Base-by-base conservation (phyloP, 257 asterid genomes). In the Primulina tabacum region DNA sequence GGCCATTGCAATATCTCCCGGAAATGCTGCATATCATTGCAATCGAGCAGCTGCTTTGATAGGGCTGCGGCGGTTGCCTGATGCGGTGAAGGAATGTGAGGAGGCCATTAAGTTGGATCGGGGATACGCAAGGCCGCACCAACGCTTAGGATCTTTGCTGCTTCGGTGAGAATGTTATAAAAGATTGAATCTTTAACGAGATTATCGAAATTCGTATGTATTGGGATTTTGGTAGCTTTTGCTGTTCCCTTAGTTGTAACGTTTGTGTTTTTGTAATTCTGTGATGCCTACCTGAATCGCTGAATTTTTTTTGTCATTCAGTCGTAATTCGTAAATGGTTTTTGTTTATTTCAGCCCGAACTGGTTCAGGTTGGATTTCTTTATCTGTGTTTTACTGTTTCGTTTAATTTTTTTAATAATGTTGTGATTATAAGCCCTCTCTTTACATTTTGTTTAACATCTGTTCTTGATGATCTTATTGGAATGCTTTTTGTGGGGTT, bases 81-180 rank as follows among this genome's bases (percentile, higher is more conserved):
- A 90, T 72, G 97, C 98, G 2, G 83, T 82, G 64, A 77, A 73
- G 78, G 99, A 90, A 74, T 93, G 92, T 65, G 96, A 86, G 67
- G 95, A 87, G 80, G 97, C 99, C 8, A 79, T 93, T 76, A 78
- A 81, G 80, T 78, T 90, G 91, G 96, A 93, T 86, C 99, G 94
- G 11, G 80, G 86, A 17, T 93, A 93, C 66, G 84, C 80, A 24
- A 80, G 85, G 78, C 97, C 97, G 4, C 97, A 90, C 80, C 94
- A 85, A 62, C 96, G 99, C 0, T 78, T 93, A 71, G 99, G 96
- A 74, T 82, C 90, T 71, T 73, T 93, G 77, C 79, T 87, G 73
- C 80, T 89, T 75, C 84, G 97, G 98, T 93, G 85, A 87, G 87
- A 82, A 61, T 43, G 29, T 68, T 57, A 2, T 37, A 37, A 35